A percentile compares a stretch with the other conserved stretches of the same genome.
These are phyloP conservation scores for Candida caryicola DNA, from an alignment of 805 yeast species.

Conservation along the genomic window DNA sequence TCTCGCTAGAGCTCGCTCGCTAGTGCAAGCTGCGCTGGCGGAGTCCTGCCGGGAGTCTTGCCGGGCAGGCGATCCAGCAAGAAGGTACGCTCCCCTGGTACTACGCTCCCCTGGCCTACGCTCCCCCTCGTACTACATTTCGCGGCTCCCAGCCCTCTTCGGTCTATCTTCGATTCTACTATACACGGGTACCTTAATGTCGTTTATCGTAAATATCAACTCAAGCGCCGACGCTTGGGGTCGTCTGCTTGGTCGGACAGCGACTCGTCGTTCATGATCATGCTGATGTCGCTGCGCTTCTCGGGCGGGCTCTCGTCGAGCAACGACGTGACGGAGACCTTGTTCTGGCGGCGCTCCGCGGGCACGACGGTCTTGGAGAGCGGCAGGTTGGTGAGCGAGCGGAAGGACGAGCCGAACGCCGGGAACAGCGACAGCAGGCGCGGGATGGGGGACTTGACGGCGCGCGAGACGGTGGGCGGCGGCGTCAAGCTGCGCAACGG, in stretches of 20 bases:
- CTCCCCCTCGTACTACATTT: too few species aligned
- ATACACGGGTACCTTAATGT: too few species aligned
- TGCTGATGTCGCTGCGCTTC: background rate
- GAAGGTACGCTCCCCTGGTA: too few species aligned
- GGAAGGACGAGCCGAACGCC: slow-evolving; percentile 2
- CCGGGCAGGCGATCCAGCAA: too few species aligned
- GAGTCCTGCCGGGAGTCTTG: too few species aligned
- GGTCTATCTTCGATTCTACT: too few species aligned
- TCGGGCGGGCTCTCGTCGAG: slow-evolving; percentile 12
- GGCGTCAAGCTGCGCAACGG: slow-evolving; percentile 9
- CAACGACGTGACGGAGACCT: slow-evolving; percentile 24
- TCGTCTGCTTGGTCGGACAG: background rate
- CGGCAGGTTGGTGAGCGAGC: slow-evolving; percentile 19
- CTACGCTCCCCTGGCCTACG: too few species aligned
- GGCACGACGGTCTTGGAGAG: slow-evolving; percentile 9
- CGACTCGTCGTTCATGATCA: slow-evolving; percentile 1
- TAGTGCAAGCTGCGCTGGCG: too few species aligned
- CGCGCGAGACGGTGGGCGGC: slow-evolving; percentile 7
- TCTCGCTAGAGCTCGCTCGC: too few species aligned
- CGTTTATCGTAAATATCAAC: background rate
- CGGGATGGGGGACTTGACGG: slow-evolving; percentile 10
- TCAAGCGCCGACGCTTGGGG: slow-evolving; percentile 1
- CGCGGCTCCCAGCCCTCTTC: too few species aligned
- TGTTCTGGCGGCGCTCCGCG: slow-evolving; percentile 8
- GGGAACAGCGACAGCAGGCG: slow-evolving; percentile 8